Conservation (phyloP, 441 rosid genomes). For the Croton setiger region DNA sequence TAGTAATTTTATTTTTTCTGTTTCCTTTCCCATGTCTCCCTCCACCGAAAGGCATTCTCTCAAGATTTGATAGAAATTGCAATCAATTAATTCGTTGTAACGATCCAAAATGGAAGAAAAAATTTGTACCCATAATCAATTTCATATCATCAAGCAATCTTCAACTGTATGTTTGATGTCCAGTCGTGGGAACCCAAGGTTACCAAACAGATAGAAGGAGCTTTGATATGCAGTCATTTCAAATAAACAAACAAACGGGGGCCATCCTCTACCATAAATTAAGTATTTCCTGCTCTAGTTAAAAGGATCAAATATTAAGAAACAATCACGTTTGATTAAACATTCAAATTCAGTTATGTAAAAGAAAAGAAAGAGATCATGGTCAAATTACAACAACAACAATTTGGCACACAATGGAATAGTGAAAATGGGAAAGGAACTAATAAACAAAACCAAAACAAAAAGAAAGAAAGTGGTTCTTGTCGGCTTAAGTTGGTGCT, state of each 20-base stretch:
- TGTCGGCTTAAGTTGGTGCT: slow-evolving; percentile 37
- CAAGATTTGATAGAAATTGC: background rate
- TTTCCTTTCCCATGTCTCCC: background rate
- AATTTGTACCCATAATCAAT: background rate
- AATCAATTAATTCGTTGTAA: slow-evolving; percentile 9
- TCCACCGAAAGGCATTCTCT: background rate
- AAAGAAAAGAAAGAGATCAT: slow-evolving; percentile 11
- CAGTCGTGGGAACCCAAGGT: slow-evolving; percentile 33
- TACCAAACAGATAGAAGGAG: background rate
- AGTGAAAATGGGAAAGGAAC: too few relatives aligned
- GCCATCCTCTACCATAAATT: background rate
- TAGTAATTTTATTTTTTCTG: background rate
- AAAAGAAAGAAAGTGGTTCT: background rate
- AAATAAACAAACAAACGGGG: background rate
- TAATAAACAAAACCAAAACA: background rate
- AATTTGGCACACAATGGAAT: slow-evolving; percentile 19
- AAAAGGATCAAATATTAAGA: background rate
- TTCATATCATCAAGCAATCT: slow-evolving; percentile 7
- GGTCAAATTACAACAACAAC: slow-evolving; percentile 32
- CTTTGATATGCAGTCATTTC: background rate
- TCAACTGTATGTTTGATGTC: slow-evolving; percentile 9
- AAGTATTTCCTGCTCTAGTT: background rate
- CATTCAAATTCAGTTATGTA: slow-evolving; percentile 5
- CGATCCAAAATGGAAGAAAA: background rate
- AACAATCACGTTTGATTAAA: slow-evolving; percentile 3